Conservation (phyloP, 1,284 basidiomycete species). For the Cronartium quercuum region DNA sequence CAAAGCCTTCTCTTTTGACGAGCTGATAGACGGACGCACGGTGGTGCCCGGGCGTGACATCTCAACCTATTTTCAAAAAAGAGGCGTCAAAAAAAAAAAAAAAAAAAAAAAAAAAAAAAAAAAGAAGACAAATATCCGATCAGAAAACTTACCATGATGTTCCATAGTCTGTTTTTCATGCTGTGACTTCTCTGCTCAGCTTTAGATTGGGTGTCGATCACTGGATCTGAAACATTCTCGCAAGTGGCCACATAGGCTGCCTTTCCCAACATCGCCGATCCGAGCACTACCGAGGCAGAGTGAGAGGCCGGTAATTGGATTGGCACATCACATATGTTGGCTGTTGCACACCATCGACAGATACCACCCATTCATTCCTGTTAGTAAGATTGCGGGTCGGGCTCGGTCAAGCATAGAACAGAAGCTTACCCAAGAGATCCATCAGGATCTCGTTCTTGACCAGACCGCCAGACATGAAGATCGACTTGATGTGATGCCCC, state of each 20-base stretch:
- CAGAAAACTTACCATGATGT: slow-evolving; percentile 68
- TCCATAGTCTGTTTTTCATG: slow-evolving; percentile 71
- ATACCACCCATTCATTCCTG: not conserved
- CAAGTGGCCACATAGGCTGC: slow-evolving; percentile 66
- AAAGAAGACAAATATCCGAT: not conserved
- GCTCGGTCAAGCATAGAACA: slow-evolving; percentile 74
- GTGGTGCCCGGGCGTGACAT: slow-evolving; percentile 83
- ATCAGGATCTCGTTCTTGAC: slow-evolving; percentile 47
- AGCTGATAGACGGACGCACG: slow-evolving; percentile 61
- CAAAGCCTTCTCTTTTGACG: slow-evolving; percentile 60
- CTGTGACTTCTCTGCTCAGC: slow-evolving; percentile 55
- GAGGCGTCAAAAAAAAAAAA: not conserved
- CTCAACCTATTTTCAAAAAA: slow-evolving; percentile 57
- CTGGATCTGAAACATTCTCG: slow-evolving; percentile 42
- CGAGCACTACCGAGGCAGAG: slow-evolving; percentile 78
- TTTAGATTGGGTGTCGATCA: slow-evolving; percentile 51
- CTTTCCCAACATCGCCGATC: slow-evolving; percentile 85
- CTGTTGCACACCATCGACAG: slow-evolving; percentile 52
- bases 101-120: slow-evolving; percentile 5
- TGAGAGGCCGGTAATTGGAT: slow-evolving; percentile 72
- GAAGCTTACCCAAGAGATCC: slow-evolving; percentile 15
- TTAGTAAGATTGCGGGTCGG: slow-evolving; percentile 61
- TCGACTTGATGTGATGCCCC: slow-evolving; percentile 74
- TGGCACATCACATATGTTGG: slow-evolving; percentile 74
- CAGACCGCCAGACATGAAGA: slow-evolving; percentile 71